Evolutionary conservation across 1,284 basidiomycete genomes (phyloP).

Genomic region (Papiliotrema laurentii): DNA sequence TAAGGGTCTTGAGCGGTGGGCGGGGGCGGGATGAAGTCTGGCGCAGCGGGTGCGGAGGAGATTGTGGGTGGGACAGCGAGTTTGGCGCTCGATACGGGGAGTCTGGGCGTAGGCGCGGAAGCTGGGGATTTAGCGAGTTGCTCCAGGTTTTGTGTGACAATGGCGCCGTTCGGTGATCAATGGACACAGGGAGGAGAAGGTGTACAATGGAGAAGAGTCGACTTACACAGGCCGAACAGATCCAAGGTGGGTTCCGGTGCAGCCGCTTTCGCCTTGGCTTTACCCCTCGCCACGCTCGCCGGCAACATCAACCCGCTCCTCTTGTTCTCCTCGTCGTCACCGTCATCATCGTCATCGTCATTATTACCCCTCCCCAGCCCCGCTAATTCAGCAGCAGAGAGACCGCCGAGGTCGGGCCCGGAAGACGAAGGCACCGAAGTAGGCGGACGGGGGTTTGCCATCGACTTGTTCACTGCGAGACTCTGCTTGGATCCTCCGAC

Average conservation of each 20-base stretch:
- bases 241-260: constrained; percentile 29
- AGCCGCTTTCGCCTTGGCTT: constrained; percentile 16
- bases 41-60: constrained; percentile 41
- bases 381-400: neutral
- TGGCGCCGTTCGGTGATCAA: no score
- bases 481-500: constrained; percentile 8
- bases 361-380: no score
- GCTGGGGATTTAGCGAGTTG: neutral
- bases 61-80: constrained; percentile 25
- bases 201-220: neutral
- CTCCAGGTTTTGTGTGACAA: no score
- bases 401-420: neutral
- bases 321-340: constrained; percentile 13
- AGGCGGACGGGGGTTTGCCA: constrained; percentile 15
- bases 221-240: constrained; percentile 44
- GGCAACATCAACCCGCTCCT: constrained; percentile 18
- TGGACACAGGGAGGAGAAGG: neutral
- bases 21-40: constrained; percentile 66
- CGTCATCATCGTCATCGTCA: constrained; percentile 21
- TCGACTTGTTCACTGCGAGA: constrained; percentile 29
- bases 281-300: constrained; percentile 12
- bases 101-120: constrained; percentile 3
- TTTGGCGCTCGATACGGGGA: constrained; percentile 6
- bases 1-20: constrained; percentile 72
- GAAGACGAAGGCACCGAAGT: constrained; percentile 1